A percentile compares a stretch with the other conserved stretches of the same genome.
These are phyloP conservation scores for Yamadazyma paraphyllophila DNA, from an alignment of 805 yeast species.

Conservation along the genomic window DNA sequence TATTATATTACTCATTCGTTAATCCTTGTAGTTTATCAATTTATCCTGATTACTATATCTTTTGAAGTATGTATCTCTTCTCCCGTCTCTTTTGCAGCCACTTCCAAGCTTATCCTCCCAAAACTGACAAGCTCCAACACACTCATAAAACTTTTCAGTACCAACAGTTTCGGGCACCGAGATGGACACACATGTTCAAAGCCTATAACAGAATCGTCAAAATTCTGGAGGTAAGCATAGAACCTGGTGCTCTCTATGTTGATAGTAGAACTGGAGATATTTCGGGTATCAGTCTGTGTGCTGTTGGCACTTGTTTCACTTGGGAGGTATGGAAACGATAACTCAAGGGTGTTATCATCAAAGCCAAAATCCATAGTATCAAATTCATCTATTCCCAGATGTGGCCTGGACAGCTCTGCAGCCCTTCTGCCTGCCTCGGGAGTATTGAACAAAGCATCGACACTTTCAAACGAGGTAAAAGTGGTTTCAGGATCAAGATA, in stretches of 20 bases:
- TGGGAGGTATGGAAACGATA: neutral
- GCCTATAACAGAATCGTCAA: neutral
- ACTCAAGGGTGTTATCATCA: neutral
- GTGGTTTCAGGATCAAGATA: neutral
- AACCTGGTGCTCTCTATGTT: neutral
- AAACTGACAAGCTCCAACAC: constrained; percentile 23
- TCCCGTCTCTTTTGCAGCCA: neutral
- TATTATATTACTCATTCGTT: constrained; percentile 1
- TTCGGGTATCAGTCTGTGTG: too few relatives aligned
- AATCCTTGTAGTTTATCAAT: neutral
- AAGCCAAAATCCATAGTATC: neutral
- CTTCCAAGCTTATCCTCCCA: neutral
- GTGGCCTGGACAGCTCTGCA: neutral
- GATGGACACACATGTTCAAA: constrained; percentile 12
- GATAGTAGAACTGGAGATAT: neutral
- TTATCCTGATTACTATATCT: neutral
- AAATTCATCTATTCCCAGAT: neutral
- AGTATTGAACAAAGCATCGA: neutral
- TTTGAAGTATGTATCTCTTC: neutral
- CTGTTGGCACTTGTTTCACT: too few relatives aligned
- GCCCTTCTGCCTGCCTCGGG: constrained; percentile 1
- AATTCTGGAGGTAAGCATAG: neutral
- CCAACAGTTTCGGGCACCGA: constrained; percentile 18
- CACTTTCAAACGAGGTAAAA: neutral
- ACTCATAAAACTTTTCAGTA: constrained; percentile 28